Conservation (phyloP, 257 asterid species). For the Nicotiana sylvestris region DNA sequence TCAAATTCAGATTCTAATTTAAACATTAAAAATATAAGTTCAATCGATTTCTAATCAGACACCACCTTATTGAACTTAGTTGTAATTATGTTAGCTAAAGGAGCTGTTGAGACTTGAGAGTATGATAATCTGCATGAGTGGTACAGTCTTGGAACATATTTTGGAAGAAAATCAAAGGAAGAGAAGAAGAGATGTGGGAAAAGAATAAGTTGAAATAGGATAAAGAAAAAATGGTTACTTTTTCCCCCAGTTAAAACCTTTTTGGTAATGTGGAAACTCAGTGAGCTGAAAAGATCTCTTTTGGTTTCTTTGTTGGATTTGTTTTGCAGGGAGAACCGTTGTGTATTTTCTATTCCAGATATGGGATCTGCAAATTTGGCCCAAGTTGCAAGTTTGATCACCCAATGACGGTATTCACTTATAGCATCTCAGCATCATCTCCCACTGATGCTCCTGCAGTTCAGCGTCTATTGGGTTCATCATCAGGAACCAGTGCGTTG, state of each 20-base stretch:
- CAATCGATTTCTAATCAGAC: neutral
- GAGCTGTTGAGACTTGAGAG: neutral
- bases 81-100: neutral
- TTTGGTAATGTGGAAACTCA: neutral
- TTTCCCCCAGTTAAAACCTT: neutral
- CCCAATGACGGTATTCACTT: constrained; percentile 77
- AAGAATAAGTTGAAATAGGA: neutral
- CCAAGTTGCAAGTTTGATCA: constrained; percentile 99
- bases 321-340: constrained; percentile 78
- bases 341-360: constrained; percentile 89
- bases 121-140: neutral
- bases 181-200: neutral
- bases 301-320: constrained; percentile 19
- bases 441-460: constrained; percentile 55
- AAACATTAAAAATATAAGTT: neutral
- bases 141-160: neutral
- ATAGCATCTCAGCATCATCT: constrained; percentile 54
- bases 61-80: neutral
- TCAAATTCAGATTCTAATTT: neutral
- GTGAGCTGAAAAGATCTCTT: neutral
- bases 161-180: neutral
- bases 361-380: constrained; percentile 97
- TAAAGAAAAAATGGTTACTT: neutral
- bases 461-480: constrained; percentile 59
- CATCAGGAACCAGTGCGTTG: constrained; percentile 64